Evolutionary conservation across 495 filamentous ascomycete genomes (phyloP), one percentile per base, ranked within the genome.

Genomic region (Thozetella sp.): DNA sequence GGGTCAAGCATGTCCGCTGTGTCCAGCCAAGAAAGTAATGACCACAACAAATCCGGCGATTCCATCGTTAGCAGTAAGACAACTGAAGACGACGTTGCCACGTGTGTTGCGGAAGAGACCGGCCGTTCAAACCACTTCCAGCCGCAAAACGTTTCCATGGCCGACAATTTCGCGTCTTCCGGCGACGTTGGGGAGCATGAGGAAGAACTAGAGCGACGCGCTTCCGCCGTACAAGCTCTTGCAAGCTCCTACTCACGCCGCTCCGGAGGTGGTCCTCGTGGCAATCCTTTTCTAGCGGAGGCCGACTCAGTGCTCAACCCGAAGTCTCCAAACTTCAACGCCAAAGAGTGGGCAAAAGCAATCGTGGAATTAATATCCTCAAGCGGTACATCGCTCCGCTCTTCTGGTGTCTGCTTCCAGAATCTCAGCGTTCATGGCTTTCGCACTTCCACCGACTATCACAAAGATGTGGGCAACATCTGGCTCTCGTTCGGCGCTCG

Each of bases 391-490:
- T 63, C 71, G 20, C 76, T 76, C 59, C 74, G 83, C 57, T 80
- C 80, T 1, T 75, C 77, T 3, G 86, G 84, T 27, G 74, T 88
- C 30, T 64, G 71, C 55, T 86, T 79, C 71, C 83, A 80, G 63
- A 85, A 91, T 63, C 76, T 95, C 58, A 90, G 83, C 59, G 87
- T 92, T 22, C 86, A 92, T 72, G 91, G 91, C 25, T 93, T 86
- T 67, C 90, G 90, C 25, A 84, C 82, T 46, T 76, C 88, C 1
- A 91, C 90, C 1, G 90, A 93, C 72, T 94, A 90, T 67, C 91
- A 95, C 68, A 93, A 93, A 76, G 82, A 86, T 65, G 83, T 90
- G 48, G 72, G 76, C 54, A 90, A 90, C 67, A 72, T 87, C 48
- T 88, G 83, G 80, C 69, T 91, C 30, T 83, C 86, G 51, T 11